A percentile compares a stretch with the other conserved stretches of the same genome.
Evolutionary conservation across 1,284 basidiomycete species (phyloP).

Genomic region (Cystobasidiaceae sp.): DNA sequence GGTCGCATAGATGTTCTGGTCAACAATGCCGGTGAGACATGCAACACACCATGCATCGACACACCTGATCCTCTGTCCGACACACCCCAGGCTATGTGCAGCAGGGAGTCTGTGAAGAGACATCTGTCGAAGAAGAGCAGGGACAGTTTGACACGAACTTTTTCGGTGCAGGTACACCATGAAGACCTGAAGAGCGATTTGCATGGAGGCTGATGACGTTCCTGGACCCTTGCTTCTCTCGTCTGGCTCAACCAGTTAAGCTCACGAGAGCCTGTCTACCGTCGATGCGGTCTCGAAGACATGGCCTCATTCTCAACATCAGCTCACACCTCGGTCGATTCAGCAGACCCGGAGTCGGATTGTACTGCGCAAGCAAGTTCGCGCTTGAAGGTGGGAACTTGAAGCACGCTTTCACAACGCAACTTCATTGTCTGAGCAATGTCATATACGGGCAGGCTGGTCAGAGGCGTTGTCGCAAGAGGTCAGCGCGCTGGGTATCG

Average conservation of each 20-base stretch:
- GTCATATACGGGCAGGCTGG: neutral
- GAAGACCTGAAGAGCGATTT: neutral
- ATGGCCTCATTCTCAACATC: conserved; percentile 9
- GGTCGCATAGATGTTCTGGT: conserved; percentile 18
- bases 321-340: conserved; percentile 15
- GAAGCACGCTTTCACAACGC: no score
- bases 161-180: conserved; percentile 3
- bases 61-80: neutral
- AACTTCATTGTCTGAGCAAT: neutral
- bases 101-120: conserved; percentile 16
- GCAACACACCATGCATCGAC: neutral
- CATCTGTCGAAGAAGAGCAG: conserved; percentile 6
- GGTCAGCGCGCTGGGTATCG: conserved; percentile 1
- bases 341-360: neutral
- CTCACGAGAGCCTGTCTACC: conserved; percentile 6
- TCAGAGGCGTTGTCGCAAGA: conserved; percentile 11
- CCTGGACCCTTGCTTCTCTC: no score
- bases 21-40: conserved; percentile 20
- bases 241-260: neutral
- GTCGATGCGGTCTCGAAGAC: neutral
- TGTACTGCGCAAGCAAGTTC: conserved; percentile 18
- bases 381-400: conserved; percentile 7
- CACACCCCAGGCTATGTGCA: conserved; percentile 4
- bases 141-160: conserved; percentile 18
- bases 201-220: neutral